These are phyloP conservation scores for Penicillium taxi DNA, from an alignment of 495 filamentous ascomycete genomes.

Conservation along the genomic window DNA sequence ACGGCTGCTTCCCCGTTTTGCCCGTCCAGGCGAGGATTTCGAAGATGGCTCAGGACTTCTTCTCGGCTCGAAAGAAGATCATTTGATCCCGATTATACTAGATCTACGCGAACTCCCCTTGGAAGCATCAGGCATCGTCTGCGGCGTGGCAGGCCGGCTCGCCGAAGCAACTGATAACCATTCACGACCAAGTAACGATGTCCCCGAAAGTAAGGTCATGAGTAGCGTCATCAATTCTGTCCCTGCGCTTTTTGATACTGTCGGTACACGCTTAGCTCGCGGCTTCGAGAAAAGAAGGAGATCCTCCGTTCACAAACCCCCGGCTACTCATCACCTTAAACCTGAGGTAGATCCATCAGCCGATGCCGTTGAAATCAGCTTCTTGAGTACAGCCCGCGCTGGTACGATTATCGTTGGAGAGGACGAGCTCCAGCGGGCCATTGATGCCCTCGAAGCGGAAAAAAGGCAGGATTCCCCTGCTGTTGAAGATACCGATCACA, in stretches of 20 bases:
- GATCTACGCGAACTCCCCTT: slow-evolving; percentile 74
- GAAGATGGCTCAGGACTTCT: slow-evolving; percentile 47
- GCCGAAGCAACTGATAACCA: slow-evolving; percentile 44
- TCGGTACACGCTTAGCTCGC: slow-evolving; percentile 10
- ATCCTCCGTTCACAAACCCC: slow-evolving; percentile 5
- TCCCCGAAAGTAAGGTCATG: slow-evolving; percentile 6
- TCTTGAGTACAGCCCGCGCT: slow-evolving; percentile 79
- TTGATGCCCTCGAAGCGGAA: slow-evolving; percentile 57
- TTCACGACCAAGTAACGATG: slow-evolving; percentile 9
- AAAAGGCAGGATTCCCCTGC: slow-evolving; percentile 9
- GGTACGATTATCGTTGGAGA: slow-evolving; percentile 82
- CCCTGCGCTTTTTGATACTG: slow-evolving; percentile 12
- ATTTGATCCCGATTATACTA: slow-evolving; percentile 81
- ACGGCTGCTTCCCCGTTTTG: slow-evolving; percentile 51
- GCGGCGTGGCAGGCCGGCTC: slow-evolving; percentile 76
- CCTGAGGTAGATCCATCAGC: slow-evolving; percentile 37
- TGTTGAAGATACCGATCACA: not conserved
- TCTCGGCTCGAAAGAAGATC: slow-evolving; percentile 71
- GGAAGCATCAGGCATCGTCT: slow-evolving; percentile 90
- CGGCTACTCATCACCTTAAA: slow-evolving; percentile 27
- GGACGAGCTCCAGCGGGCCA: slow-evolving; percentile 60
- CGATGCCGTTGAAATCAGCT: slow-evolving; percentile 75
- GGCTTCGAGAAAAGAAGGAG: slow-evolving; percentile 7
- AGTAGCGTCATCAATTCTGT: slow-evolving; percentile 15
- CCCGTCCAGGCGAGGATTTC: slow-evolving; percentile 32